phyloP scores from a whole-genome alignment of 148 eudicot species.

The Cornus kousa region DNA sequence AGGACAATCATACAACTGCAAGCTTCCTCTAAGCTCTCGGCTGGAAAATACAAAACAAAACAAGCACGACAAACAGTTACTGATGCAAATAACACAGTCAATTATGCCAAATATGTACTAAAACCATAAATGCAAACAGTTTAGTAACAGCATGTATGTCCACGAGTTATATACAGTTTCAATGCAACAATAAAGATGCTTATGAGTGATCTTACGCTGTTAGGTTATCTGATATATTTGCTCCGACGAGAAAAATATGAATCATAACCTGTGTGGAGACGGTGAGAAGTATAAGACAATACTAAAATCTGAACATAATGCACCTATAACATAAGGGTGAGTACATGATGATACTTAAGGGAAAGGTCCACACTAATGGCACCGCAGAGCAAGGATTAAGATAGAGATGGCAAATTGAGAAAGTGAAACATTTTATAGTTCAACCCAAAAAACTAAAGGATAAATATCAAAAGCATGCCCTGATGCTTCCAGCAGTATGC shows the following conservation, averaged over 20 bases:
- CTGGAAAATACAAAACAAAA: constrained; percentile 28
- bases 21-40: constrained; percentile 37
- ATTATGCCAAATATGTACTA: constrained; percentile 1
- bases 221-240: constrained; percentile 24
- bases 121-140: not conserved
- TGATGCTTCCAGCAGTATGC: not conserved
- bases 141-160: not conserved
- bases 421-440: not conserved
- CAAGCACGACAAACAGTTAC: not conserved
- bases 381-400: not conserved
- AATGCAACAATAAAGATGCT: not conserved
- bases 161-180: too few species aligned
- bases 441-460: not conserved
- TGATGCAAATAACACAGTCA: not conserved
- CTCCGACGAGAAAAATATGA: constrained; percentile 21
- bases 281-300: constrained; percentile 8
- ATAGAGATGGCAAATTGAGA: not conserved
- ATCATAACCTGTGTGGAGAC: constrained; percentile 25
- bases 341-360: not conserved
- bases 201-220: constrained; percentile 28
- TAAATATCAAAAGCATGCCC: not conserved
- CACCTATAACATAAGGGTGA: not conserved
- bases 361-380: not conserved
- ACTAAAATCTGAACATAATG: not conserved
- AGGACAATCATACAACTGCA: constrained; percentile 54